Evolutionary conservation across 352 stramenopile genomes (phyloP), one percentile per base, ranked within the genome.

Genomic region (Phytophthora macrochlamydospora): DNA sequence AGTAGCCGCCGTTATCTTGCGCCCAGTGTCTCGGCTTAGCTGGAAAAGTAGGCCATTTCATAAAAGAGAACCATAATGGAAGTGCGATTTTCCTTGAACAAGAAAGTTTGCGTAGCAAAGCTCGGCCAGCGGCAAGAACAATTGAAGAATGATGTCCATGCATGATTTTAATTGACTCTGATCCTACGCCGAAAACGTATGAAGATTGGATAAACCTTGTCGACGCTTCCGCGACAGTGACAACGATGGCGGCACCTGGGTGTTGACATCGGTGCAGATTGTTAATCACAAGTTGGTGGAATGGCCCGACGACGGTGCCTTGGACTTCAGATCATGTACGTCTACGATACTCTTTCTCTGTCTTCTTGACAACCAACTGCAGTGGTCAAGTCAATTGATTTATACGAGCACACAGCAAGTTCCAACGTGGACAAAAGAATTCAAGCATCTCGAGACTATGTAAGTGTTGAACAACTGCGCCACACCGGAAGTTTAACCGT

Each of bases 361-460:
- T 11, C 40, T 11, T 9, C 14, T 18, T 8, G 14, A 35, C 7
- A 35, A 12, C 18, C 3, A 7, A 12, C 6, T 14, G 18, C 7
- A 33, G 6, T 7, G 7, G 7, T 31, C 9, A 7, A 31, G 45
- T 7, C 45, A 2, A 13, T 38, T 56, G 24, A 7, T 69, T 14
- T 66, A 66, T 30, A 66, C 59, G 2, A 56, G 50, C 14, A 37
- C 67, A 1, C 31, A 59, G 13, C 35, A 24, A 4, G 31, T 72
- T 30, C 65, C 65, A 2, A 6, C 3, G 2, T 72, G 58, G 58
- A 4, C 37, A 0, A 42, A 33, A 12, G 58, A 28, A 6, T 56
- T 73, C 12, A 40, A 35, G 7, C 52, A 62, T 12, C 54, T 73
- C 7, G 50, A 67, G 13, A 65, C 57, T 6, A 32, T 73, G 65